phyloP scores from a whole-genome alignment of 768 basidiomycete genomes.

The Psilocybe subaeruginosa region DNA sequence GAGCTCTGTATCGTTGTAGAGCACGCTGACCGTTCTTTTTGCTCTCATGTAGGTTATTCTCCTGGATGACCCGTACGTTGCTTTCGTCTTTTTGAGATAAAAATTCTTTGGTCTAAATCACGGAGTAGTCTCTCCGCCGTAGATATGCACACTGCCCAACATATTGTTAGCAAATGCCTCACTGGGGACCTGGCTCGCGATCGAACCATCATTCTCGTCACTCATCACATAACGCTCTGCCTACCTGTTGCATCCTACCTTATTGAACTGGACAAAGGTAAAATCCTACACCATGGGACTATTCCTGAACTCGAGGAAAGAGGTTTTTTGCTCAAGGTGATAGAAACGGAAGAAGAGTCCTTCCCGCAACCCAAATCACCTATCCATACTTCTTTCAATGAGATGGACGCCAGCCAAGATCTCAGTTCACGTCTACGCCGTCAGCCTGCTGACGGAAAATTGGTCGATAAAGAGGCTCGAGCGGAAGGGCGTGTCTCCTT shows the following conservation, averaged over 20 bases:
- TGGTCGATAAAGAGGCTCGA: slow-evolving; percentile 63
- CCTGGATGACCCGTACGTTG: slow-evolving; percentile 70
- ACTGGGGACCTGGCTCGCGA: slow-evolving; percentile 60
- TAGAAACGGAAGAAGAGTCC: slow-evolving; percentile 49
- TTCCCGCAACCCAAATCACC: slow-evolving; percentile 26
- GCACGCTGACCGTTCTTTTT: not conserved
- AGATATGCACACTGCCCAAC: slow-evolving; percentile 77
- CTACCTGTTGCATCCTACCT: slow-evolving; percentile 70
- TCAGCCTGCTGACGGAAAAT: slow-evolving; percentile 43
- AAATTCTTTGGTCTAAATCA: not conserved
- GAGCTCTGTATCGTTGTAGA: not conserved
- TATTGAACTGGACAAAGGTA: slow-evolving; percentile 59
- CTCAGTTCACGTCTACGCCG: slow-evolving; percentile 10
- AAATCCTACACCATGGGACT: slow-evolving; percentile 51
- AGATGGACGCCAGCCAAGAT: slow-evolving; percentile 18
- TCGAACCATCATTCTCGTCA: slow-evolving; percentile 81
- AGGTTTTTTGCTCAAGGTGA: slow-evolving; percentile 46
- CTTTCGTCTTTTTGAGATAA: not conserved
- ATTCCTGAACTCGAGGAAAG: slow-evolving; percentile 47
- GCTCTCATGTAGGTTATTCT: slow-evolving; percentile 47
- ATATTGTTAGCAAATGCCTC: slow-evolving; percentile 67
- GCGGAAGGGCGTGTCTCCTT: slow-evolving; percentile 68
- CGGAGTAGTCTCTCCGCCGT: slow-evolving; percentile 64
- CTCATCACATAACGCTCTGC: slow-evolving; percentile 79
- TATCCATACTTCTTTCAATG: slow-evolving; percentile 8